Base-by-base conservation (phyloP, 169 alveolate species). In the Perkinsus marinus region DNA sequence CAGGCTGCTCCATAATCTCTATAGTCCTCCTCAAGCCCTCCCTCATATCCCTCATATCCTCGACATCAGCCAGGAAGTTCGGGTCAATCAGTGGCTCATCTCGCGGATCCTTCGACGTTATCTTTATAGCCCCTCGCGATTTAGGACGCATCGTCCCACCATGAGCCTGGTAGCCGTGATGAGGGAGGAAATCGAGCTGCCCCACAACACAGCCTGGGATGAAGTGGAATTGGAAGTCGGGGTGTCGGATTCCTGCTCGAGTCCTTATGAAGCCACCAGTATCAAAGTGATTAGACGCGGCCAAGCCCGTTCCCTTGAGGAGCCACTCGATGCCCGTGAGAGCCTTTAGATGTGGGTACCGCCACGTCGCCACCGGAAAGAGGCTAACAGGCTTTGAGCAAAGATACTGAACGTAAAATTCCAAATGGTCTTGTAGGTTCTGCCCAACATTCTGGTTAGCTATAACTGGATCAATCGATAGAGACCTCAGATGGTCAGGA, bases 371-470 rank as follows among this genome's bases (percentile, higher is more conserved):
- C 39, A 30, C 57, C 89, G 90, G 91, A 39, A 0, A 90, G 9
- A 39, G 47, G 39, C 39, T 41, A 36, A 57, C 89, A 39, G 91
- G 68, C 92, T 91, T 93, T 39, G 10, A 38, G 68, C 89, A 3
- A 0, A 39, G 39, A 26, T 46, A 39, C 43, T 91, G 90, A 0
- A 57, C 39, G 89, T 90, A 57, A 36, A 79, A 57, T 43, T 93
- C 93, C 46, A 90, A 43, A 37, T 93, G 94, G 38, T 93, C 94
- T 9, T 93, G 89, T 19, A 93, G 39, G 39, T 93, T 93, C 68
- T 93, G 41, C 37, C 94, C 94, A 13, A 93, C 94, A n/a, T 93
- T 91, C 17, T 90, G 93, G n/a, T 68, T 26, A 69, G 90, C 22
- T 30, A 43, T 68, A 16, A 39, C 30, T 13, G 89, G 46, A n/a